Percentiles rank a stretch among this genome's conserved stretches.
phyloP scores from a whole-genome alignment of 2,329 filamentous ascomycete species.

The Aspergillus sergii region DNA sequence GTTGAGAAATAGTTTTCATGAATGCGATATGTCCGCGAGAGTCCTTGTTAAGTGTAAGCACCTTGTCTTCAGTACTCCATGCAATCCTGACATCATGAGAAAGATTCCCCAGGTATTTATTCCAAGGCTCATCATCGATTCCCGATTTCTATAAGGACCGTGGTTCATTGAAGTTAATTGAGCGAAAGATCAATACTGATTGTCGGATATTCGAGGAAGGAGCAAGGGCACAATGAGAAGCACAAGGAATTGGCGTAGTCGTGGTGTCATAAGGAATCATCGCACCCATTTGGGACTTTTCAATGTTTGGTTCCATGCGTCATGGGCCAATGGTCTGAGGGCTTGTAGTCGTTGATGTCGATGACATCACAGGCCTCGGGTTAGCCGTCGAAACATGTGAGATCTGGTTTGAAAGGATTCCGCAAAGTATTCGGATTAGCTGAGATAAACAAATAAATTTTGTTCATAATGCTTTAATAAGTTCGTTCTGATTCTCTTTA shows the following conservation, averaged over 20 bases:
- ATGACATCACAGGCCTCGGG: slow-evolving; percentile 9
- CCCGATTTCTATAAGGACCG: slow-evolving; percentile 4
- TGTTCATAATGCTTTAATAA: neutral
- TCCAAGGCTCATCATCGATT: slow-evolving; percentile 10
- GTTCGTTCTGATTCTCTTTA: neutral
- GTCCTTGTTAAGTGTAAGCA: neutral
- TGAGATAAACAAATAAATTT: neutral
- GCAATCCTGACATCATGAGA: slow-evolving; percentile 24
- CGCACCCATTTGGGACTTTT: neutral
- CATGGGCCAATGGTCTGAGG: slow-evolving; percentile 1
- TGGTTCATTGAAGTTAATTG: slow-evolving; percentile 6
- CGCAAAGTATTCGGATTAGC: neutral
- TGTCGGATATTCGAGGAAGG: neutral
- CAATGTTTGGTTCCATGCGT: slow-evolving; percentile 6
- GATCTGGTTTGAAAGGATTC: neutral
- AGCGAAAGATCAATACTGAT: slow-evolving; percentile 1
- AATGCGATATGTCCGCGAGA: neutral
- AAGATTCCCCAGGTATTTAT: neutral
- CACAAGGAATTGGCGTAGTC: slow-evolving; percentile 17
- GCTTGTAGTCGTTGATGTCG: neutral
- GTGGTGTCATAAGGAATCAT: slow-evolving; percentile 20
- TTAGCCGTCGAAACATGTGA: neutral
- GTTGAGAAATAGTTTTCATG: slow-evolving; percentile 1
- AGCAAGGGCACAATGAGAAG: neutral
- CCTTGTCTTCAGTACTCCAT: neutral